These are phyloP conservation scores for Glarea lozoyensis DNA, from an alignment of 495 filamentous ascomycete genomes.

Conservation along the genomic window DNA sequence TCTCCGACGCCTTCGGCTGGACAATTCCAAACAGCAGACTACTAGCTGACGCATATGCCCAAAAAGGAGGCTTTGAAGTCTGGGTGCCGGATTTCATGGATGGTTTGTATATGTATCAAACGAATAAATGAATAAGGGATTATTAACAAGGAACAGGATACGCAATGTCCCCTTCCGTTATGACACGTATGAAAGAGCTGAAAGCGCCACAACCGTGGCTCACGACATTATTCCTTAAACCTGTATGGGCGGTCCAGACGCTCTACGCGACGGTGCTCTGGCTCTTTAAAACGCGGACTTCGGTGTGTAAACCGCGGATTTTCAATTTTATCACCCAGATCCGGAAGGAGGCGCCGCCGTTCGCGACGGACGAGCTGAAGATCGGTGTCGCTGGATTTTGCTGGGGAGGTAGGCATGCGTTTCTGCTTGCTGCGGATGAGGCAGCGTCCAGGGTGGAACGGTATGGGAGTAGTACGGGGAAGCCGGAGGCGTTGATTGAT, in stretches of 20 bases:
- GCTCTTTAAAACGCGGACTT: slow-evolving; percentile 26
- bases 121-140: background rate
- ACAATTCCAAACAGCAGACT: slow-evolving; percentile 42
- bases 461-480: background rate
- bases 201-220: slow-evolving; percentile 3
- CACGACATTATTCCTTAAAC: slow-evolving; percentile 16
- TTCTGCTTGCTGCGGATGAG: slow-evolving; percentile 31
- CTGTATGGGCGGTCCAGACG: slow-evolving; percentile 3
- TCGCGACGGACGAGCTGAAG: slow-evolving; percentile 11
- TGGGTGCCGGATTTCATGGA: slow-evolving; percentile 53
- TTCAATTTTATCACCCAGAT: slow-evolving; percentile 34
- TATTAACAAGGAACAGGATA: background rate
- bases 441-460: slow-evolving; percentile 1
- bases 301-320: slow-evolving; percentile 32
- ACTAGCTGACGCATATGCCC: slow-evolving; percentile 44
- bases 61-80: slow-evolving; percentile 36
- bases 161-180: background rate
- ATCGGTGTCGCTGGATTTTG: slow-evolving; percentile 48
- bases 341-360: slow-evolving; percentile 20
- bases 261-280: slow-evolving; percentile 22
- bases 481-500: slow-evolving; percentile 32
- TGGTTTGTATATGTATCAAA: slow-evolving; percentile 26
- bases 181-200: background rate
- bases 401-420: slow-evolving; percentile 48
- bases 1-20: slow-evolving; percentile 53